Percentiles rank a stretch among this genome's conserved stretches.
phyloP scores from a whole-genome alignment of 2,329 filamentous ascomycete genomes.

The Trichoderma citrinoviride region DNA sequence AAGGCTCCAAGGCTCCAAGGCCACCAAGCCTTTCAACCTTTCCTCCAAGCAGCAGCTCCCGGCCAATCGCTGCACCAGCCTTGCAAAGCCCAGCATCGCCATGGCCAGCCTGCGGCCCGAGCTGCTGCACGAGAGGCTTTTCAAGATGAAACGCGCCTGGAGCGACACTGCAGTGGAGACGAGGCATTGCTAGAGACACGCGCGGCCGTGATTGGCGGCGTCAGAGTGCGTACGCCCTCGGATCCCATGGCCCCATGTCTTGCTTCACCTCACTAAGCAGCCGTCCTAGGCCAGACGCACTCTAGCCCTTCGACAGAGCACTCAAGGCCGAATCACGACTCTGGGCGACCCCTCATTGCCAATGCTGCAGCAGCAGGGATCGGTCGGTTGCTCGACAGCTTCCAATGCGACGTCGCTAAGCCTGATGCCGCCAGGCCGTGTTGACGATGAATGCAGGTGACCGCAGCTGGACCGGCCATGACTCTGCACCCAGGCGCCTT shows the following conservation, averaged over 20 bases:
- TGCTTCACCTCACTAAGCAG: background rate
- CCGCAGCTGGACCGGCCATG: conserved; percentile 17
- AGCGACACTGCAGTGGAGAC: conserved; percentile 33
- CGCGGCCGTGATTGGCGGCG: conserved; percentile 27
- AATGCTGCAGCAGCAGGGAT: conserved; percentile 6
- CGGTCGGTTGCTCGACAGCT: conserved; percentile 10
- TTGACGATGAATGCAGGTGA: conserved; percentile 17
- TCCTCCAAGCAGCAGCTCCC: background rate
- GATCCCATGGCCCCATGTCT: conserved; percentile 22
- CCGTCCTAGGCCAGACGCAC: no score
- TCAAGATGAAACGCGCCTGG: conserved; percentile 51
- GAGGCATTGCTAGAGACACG: conserved; percentile 37
- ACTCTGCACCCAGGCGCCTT: conserved; percentile 3
- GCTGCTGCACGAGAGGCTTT: conserved; percentile 28
- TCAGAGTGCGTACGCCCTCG: conserved; percentile 26
- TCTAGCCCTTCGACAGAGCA: no score
- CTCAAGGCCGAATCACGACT: conserved; percentile 20
- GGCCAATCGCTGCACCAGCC: background rate
- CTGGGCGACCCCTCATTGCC: conserved; percentile 3
- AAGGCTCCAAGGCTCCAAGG: background rate
- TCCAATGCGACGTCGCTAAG: conserved; percentile 15
- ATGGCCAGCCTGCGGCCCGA: background rate
- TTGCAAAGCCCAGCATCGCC: background rate
- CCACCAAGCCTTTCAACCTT: background rate
- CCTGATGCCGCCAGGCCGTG: conserved; percentile 12